Conservation (phyloP, 1,139 yeast genomes). For the Taphrina pruni region DNA sequence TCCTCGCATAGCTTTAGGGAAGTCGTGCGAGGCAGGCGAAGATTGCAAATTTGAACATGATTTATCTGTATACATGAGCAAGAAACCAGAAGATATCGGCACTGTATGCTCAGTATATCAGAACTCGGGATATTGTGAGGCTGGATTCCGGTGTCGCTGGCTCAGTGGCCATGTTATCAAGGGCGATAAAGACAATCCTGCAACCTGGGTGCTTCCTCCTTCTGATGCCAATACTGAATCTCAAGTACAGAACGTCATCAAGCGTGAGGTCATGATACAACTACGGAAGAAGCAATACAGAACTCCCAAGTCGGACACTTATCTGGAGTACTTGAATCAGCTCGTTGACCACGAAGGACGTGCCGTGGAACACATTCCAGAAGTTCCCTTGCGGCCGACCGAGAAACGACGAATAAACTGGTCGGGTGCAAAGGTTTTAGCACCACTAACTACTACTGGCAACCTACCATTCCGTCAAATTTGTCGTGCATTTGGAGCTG, state of each 20-base stretch:
- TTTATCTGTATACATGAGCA: constrained; percentile 63
- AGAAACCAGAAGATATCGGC: constrained; percentile 73
- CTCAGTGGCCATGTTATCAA: constrained; percentile 51
- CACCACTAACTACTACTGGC: constrained; percentile 97
- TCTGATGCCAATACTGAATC: constrained; percentile 54
- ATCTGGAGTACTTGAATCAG: constrained; percentile 42
- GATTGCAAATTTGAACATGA: constrained; percentile 79
- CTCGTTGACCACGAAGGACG: constrained; percentile 47
- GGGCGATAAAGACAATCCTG: constrained; percentile 52
- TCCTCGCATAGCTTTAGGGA: constrained; percentile 40
- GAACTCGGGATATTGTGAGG: constrained; percentile 86
- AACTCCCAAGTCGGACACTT: constrained; percentile 36
- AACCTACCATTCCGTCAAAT: constrained; percentile 92
- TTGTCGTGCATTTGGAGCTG: constrained; percentile 91
- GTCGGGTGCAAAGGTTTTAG: constrained; percentile 77
- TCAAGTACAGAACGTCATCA: constrained; percentile 71
- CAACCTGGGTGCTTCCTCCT: constrained; percentile 61
- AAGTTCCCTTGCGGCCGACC: constrained; percentile 18
- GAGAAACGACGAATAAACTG: constrained; percentile 57
- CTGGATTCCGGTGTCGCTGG: constrained; percentile 93
- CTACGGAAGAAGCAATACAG: constrained; percentile 56
- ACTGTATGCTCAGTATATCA: constrained; percentile 83
- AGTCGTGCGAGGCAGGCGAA: constrained; percentile 30
- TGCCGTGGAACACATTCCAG: constrained; percentile 43
- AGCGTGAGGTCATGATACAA: constrained; percentile 59